These are phyloP conservation scores for Magnaporthiopsis incrustans DNA, from an alignment of 2,329 filamentous ascomycete genomes.

Conservation along the genomic window DNA sequence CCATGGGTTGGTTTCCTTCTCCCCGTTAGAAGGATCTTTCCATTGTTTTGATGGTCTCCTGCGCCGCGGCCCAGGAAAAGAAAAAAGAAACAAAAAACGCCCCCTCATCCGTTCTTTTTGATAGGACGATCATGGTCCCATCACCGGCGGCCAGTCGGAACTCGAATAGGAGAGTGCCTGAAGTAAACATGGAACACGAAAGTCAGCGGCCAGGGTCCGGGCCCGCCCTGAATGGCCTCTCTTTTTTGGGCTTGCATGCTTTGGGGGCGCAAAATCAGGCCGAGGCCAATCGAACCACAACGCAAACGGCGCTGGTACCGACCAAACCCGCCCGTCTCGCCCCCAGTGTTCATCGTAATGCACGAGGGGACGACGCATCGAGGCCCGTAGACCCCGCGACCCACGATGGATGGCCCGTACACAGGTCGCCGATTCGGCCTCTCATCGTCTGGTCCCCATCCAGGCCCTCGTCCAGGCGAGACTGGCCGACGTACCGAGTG, in stretches of 20 bases:
- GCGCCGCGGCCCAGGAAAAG: too few relatives aligned
- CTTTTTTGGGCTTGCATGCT: neutral
- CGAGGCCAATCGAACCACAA: neutral
- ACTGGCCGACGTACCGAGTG: neutral
- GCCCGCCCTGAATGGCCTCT: neutral
- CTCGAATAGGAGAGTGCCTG: too few relatives aligned
- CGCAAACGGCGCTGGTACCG: neutral
- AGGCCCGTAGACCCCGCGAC: too few relatives aligned
- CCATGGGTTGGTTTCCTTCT: too few relatives aligned
- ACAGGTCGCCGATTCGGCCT: neutral
- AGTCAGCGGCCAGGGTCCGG: too few relatives aligned
- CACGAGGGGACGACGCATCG: too few relatives aligned
- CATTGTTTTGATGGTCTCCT: neutral
- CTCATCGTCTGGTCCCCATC: neutral
- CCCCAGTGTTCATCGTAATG: too few relatives aligned
- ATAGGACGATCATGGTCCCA: neutral
- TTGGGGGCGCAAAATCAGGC: neutral
- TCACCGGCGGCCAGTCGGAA: neutral
- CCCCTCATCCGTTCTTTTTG: neutral
- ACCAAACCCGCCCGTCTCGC: neutral
- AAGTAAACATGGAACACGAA: neutral
- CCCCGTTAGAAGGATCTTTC: neutral
- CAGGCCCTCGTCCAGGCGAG: neutral
- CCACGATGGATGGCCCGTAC: too few relatives aligned
- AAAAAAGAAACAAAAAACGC: too few relatives aligned